Evolutionary conservation across 139 green algal species (phyloP), one percentile per base, ranked within the genome.

Genomic region (Coelastrella sp.): DNA sequence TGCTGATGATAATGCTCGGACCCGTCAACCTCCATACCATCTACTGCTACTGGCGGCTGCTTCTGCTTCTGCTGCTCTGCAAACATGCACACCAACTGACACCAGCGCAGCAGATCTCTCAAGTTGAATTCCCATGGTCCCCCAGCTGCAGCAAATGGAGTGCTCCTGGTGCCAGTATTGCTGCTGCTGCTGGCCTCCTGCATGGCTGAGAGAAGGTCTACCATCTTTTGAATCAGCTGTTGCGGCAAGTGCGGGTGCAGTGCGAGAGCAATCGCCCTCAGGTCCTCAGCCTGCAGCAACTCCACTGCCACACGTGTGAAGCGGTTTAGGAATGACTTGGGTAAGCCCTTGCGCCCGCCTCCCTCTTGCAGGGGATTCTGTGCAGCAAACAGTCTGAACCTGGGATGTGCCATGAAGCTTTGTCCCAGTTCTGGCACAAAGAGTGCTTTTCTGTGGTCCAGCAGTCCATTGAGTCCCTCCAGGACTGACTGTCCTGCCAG

Each of bases 111-210:
- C 78, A 99, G 92, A 90, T 99, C 98, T 0, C 98, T 95, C 88
- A 99, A 93, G 92, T 99, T 99, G 95, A 99, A 99, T 91, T 99
- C 98, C 97, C 97, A 99, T 11, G 98, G 98, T 6, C 97, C 96
- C 3, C 98, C 98, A 9, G 93, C 89, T 0, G 89, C 83, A 0
- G 93, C 97, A 93, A 99, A 98, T 79, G 75, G 81, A 11, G 57
- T 81, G 19, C 35, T 63, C 25, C 82, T n/a, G 27, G 60, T 61
- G 22, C 83, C 60, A 56, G 56, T 19, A 24, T 59, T 22, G 1
- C 87, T 22, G 35, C 66, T 79, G 84, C 93, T 93, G 27, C 84
- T 82, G 0, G 89, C 95, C 0, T 91, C 56, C 72, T 98, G 95
- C 90, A 99, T 91, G 3, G 66, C 89, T 14, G 87, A 78, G 63